Evolutionary conservation across 2,329 filamentous ascomycete genomes (phyloP), one percentile per base, ranked within the genome.

Genomic region (Calonectria pteridis): DNA sequence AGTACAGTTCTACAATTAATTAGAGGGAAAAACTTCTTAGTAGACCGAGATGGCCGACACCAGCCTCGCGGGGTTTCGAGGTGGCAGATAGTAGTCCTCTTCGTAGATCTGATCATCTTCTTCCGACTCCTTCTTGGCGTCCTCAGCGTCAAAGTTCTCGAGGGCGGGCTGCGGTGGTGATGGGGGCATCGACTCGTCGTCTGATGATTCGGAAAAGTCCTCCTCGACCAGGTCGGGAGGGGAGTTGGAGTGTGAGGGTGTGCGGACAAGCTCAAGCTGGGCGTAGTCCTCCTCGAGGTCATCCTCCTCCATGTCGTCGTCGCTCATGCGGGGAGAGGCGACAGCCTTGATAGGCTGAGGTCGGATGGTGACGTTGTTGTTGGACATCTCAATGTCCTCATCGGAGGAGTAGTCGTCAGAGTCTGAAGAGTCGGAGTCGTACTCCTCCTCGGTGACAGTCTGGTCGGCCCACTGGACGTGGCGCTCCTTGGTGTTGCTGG

Each of bases 401-500:
- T 91, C 89, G 71, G 80, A 85, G 66, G 88, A 88, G 73, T 87
- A 86, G 71, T 90, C 88, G 72, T 82, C 80, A 31, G 76, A 87
- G 72, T 92, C 90, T 74, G 87, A 88, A 77, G 88, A 87, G 77
- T 90, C 90, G 77, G 94, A 92, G 78, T 94, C 92, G 77, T 89
- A 89, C 75, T 95, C 93, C 77, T 94, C 93, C 85, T 96, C 94
- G 74, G 91, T 89, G 76, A 96, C 90, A 70, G 91, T 89, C 84
- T 91, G 89, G 84, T 97, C 94, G 82, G 94, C 94, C 95, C 95
- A 98, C 89, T 96, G 94, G 80, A 98, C 92, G 87, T 94, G 94
- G 84, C 91, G 91, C 76, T 94, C 90, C 78, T 93, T 89, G 74
- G 87, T 81, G 68, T 84, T 86, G 83, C 89, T 89, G 79, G 94